Evolutionary conservation across 768 basidiomycete genomes (phyloP).

Genomic region (Suillus subluteus): DNA sequence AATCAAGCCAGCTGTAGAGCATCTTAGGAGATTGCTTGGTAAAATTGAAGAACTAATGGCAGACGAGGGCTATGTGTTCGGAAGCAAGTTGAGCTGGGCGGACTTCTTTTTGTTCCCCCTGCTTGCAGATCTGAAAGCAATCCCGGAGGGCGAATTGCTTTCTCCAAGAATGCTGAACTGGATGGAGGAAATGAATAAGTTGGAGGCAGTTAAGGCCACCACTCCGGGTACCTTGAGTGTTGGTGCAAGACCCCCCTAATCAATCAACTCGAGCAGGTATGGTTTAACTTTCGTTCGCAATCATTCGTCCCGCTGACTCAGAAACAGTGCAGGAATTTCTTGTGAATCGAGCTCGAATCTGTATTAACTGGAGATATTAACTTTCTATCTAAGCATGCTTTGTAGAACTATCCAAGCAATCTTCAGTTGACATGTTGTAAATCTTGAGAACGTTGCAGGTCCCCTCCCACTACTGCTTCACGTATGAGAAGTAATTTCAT

Average conservation of each 20-base stretch:
- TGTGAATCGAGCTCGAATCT: neutral
- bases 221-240: conserved; percentile 27
- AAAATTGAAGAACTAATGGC: conserved; percentile 27
- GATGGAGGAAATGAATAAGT: conserved; percentile 29
- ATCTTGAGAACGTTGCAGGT: neutral
- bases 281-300: neutral
- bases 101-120: conserved; percentile 39
- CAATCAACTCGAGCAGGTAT: conserved; percentile 1
- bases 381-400: neutral
- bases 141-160: conserved; percentile 29
- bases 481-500: neutral
- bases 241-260: conserved; percentile 30
- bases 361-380: neutral
- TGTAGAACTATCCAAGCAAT: neutral
- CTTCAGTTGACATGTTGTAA: neutral
- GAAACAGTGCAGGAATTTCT: neutral
- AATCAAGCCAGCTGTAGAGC: conserved; percentile 22
- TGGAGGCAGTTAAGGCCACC: conserved; percentile 32
- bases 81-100: conserved; percentile 32
- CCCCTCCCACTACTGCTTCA: neutral
- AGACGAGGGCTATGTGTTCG: conserved; percentile 33
- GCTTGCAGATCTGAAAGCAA: conserved; percentile 32
- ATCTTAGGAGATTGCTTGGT: conserved; percentile 22
- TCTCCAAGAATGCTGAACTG: conserved; percentile 25
- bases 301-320: neutral